Conservation (phyloP, 331 rosid species). For the Phaseolus coccineus region DNA sequence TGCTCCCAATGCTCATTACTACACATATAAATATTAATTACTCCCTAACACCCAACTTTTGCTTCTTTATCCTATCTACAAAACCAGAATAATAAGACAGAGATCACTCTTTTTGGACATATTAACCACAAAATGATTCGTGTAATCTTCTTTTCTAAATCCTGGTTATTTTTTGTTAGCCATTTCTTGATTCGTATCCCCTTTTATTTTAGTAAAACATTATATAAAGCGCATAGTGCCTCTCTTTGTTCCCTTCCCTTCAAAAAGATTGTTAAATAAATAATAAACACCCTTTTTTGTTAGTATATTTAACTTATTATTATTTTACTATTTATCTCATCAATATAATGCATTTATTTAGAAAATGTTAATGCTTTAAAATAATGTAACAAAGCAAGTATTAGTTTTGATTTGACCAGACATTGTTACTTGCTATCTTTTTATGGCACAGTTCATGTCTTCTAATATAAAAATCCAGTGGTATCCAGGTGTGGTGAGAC, state of each 20-base stretch:
- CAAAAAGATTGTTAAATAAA: background rate
- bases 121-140: conserved; percentile 47
- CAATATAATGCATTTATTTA: no score
- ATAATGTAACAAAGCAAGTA: no score
- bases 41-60: conserved; percentile 17
- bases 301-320: no score
- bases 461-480: background rate
- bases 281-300: no score
- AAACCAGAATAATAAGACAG: background rate
- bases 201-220: conserved; percentile 50
- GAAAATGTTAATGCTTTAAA: no score
- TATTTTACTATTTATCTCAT: no score
- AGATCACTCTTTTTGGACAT: conserved; percentile 44
- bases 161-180: conserved; percentile 57
- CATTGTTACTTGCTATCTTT: background rate
- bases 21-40: background rate
- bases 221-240: conserved; percentile 19
- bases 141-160: conserved; percentile 49
- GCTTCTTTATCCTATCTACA: background rate
- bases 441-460: background rate
- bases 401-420: background rate
- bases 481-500: background rate
- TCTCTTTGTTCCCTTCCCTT: conserved; percentile 10
- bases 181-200: conserved; percentile 61
- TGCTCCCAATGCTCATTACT: background rate